These are phyloP conservation scores for Alternaria infectoria DNA, from an alignment of 2,329 filamentous ascomycete genomes.

Conservation along the genomic window DNA sequence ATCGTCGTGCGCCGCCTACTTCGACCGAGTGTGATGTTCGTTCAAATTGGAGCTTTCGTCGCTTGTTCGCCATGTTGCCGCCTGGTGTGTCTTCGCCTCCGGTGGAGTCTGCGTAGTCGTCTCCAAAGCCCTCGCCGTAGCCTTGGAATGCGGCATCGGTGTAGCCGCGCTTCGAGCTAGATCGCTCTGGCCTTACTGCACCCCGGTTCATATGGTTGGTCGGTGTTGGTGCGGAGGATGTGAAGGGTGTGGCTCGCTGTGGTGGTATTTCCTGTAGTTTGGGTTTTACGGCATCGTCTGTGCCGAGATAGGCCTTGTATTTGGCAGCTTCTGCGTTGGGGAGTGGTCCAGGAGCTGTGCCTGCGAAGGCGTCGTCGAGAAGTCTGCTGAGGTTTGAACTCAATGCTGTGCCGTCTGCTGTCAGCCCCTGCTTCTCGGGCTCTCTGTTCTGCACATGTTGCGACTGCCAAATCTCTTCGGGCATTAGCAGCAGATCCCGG, in stretches of 20 bases:
- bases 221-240: constrained; percentile 36
- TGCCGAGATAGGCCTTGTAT: constrained; percentile 53
- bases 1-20: constrained; percentile 45
- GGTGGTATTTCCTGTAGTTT: constrained; percentile 35
- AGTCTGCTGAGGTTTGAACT: constrained; percentile 37
- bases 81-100: constrained; percentile 69
- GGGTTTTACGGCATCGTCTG: constrained; percentile 49
- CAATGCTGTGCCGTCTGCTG: constrained; percentile 35
- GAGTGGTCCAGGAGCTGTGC: constrained; percentile 52
- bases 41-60: constrained; percentile 45
- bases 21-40: constrained; percentile 43
- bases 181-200: constrained; percentile 65
- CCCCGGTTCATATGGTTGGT: constrained; percentile 51
- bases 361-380: constrained; percentile 49
- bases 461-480: constrained; percentile 51
- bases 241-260: constrained; percentile 27
- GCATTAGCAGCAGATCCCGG: constrained; percentile 44
- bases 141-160: constrained; percentile 77
- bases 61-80: constrained; percentile 38
- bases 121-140: constrained; percentile 73
- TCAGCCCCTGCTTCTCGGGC: constrained; percentile 39
- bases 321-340: constrained; percentile 49
- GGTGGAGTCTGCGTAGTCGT: constrained; percentile 73
- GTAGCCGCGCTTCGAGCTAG: constrained; percentile 76
- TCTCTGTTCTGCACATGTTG: constrained; percentile 50